Evolutionary conservation across 768 basidiomycete genomes (phyloP), one percentile per base, ranked within the genome.

Genomic region (Boletus vermiculosoides): DNA sequence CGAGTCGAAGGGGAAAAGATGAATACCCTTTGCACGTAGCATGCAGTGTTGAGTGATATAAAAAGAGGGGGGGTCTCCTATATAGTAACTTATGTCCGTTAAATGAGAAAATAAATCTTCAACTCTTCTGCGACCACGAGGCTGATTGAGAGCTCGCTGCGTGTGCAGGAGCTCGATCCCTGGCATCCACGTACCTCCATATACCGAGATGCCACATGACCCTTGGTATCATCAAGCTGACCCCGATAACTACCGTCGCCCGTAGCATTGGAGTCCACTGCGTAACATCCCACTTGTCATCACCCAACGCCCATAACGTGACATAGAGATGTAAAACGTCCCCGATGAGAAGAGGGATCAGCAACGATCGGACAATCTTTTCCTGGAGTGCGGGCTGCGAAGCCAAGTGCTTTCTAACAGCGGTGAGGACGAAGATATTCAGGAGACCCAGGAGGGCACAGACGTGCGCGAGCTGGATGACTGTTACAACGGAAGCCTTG

Each of bases 301-400:
- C 86, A n/a, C 87, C 89, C 23, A 90, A 71, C 0, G 87, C 87
- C 86, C 87, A 91, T 7, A 90, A 64, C 0, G 90, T 90, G 45
- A 91, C 69, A 49, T 73, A 78, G 50, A 90, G 67, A 64, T 92
- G 90, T 15, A 83, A 61, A 28, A 88, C 60, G 66, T 92, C 90
- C 0, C 87, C 90, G 31, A 87, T 67, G 37, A 90, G 76, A 10
- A 92, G 81, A 10, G 90, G 89, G 4, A 78, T 80, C 47, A 92
- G 74, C 18, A 90, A 74, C 2, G 86, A 80, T 33, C 74, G 72
- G 40, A 85, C 79, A 22, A 92, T 81, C 69, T 85, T 86, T 69
- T 92, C 90, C 73, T 92, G 90, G 16, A 90, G 67, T 3, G 80
- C 81, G 7, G 82, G 85, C 42, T 84, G 79, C 2, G 71, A 69